Percentiles rank a stretch among this genome's conserved stretches.
Conservation (phyloP, 139 green algal species). For the Chlamydomonas sp. region DNA sequence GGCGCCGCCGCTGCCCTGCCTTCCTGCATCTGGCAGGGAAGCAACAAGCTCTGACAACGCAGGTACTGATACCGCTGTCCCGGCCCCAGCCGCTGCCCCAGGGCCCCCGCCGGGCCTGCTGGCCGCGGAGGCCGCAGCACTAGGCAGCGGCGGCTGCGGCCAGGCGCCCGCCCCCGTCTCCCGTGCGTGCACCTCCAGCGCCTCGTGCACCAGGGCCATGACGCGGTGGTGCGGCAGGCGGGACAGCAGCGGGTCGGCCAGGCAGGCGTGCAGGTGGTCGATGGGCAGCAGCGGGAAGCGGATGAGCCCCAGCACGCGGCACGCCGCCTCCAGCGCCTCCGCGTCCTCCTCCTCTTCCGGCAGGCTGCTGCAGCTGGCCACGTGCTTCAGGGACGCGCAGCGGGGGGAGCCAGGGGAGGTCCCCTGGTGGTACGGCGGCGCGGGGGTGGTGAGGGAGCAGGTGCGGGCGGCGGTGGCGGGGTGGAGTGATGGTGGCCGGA, state of each 20-base stretch:
- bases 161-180: conserved; percentile 13
- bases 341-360: neutral
- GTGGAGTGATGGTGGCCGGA: too few species aligned
- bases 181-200: conserved; percentile 22
- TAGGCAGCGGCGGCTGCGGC: neutral
- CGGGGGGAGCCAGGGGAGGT: too few species aligned
- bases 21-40: too few species aligned
- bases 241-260: conserved; percentile 37
- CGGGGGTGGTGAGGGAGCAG: too few species aligned
- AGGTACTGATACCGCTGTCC: neutral
- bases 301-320: conserved; percentile 66
- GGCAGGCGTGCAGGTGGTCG: conserved; percentile 33
- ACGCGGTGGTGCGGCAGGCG: conserved; percentile 6
- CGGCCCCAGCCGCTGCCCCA: neutral
- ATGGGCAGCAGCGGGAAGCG: conserved; percentile 68
- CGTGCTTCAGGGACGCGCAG: too few species aligned
- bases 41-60: neutral
- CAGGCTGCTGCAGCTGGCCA: too few species aligned
- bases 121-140: neutral
- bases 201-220: conserved; percentile 42
- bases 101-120: neutral
- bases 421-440: too few species aligned
- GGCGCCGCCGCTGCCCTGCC: too few species aligned
- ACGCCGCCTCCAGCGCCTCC: conserved; percentile 35
- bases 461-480: too few species aligned